Evolutionary conservation across 129 eudicot genomes (phyloP).

Genomic region (Saposhnikovia divaricata): DNA sequence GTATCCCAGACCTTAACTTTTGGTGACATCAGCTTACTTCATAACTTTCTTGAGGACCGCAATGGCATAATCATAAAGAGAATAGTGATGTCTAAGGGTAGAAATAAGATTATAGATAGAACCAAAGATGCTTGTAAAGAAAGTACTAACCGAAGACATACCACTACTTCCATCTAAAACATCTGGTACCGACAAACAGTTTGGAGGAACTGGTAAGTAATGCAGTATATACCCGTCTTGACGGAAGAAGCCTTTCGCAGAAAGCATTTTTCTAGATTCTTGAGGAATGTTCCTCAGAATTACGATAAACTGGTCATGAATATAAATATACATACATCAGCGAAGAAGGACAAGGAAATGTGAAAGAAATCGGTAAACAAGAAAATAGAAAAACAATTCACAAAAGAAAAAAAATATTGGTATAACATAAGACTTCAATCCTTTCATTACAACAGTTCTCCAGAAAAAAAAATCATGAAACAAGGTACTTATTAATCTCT

Average conservation of each 20-base stretch:
- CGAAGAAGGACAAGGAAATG: not conserved
- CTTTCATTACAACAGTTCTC: too few relatives aligned
- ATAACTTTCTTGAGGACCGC: slow-evolving; percentile 68
- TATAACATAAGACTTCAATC: too few relatives aligned
- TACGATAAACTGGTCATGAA: slow-evolving; percentile 31
- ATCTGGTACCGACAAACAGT: slow-evolving; percentile 87
- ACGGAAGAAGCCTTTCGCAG: slow-evolving; percentile 55
- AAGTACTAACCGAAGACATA: slow-evolving; percentile 68
- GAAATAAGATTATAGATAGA: not conserved
- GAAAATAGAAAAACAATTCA: too few relatives aligned
- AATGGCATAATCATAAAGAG: slow-evolving; percentile 58
- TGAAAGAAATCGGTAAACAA: too few relatives aligned
- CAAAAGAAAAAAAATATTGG: too few relatives aligned
- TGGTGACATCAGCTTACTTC: slow-evolving; percentile 62
- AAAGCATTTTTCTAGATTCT: slow-evolving; percentile 54
- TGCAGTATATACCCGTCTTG: slow-evolving; percentile 85
- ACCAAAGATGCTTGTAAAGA: not conserved
- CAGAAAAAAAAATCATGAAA: too few relatives aligned
- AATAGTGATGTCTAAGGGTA: not conserved
- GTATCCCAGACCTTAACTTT: slow-evolving; percentile 69
- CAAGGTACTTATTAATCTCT: too few relatives aligned
- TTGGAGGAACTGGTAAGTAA: slow-evolving; percentile 73
- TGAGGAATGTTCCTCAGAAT: slow-evolving; percentile 58
- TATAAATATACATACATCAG: too few relatives aligned
- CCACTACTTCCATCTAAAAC: slow-evolving; percentile 78